These are phyloP conservation scores for Aspergillus olivimuriae DNA, from an alignment of 495 filamentous ascomycete species.

Conservation along the genomic window DNA sequence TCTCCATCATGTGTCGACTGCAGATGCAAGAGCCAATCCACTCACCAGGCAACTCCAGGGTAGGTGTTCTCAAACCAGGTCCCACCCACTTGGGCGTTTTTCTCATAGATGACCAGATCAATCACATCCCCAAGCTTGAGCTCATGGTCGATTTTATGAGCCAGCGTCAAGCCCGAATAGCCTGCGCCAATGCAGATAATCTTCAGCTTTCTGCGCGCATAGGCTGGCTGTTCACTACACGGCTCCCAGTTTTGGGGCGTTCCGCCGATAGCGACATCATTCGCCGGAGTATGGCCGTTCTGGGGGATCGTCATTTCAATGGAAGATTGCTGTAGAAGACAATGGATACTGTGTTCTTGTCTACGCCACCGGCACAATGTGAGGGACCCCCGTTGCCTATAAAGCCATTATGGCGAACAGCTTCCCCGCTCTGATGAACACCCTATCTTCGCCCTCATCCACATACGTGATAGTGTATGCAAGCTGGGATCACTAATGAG, in stretches of 20 bases:
- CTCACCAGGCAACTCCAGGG: slow-evolving; percentile 4
- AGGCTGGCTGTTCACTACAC: background rate
- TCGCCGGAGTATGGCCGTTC: background rate
- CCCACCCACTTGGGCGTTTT: slow-evolving; percentile 17
- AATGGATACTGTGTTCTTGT: too few species aligned
- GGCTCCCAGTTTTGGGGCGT: background rate
- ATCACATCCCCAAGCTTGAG: slow-evolving; percentile 19
- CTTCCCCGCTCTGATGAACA: too few species aligned
- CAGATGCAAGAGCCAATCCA: background rate
- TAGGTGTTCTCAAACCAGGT: slow-evolving; percentile 33
- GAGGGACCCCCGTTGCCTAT: too few species aligned
- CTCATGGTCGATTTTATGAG: slow-evolving; percentile 16
- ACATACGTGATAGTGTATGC: too few species aligned
- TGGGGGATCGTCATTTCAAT: background rate
- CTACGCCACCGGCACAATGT: too few species aligned
- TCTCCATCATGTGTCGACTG: too few species aligned
- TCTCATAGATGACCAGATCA: slow-evolving; percentile 14
- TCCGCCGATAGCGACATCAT: background rate
- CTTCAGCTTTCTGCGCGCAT: slow-evolving; percentile 15
- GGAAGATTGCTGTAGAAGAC: too few species aligned
- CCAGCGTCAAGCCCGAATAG: slow-evolving; percentile 28
- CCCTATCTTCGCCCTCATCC: too few species aligned
- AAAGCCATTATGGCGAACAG: too few species aligned
- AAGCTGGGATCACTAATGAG: too few species aligned
- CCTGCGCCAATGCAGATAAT: slow-evolving; percentile 37